Conservation (phyloP, 768 basidiomycete genomes). For the Collybiopsis confluens region DNA sequence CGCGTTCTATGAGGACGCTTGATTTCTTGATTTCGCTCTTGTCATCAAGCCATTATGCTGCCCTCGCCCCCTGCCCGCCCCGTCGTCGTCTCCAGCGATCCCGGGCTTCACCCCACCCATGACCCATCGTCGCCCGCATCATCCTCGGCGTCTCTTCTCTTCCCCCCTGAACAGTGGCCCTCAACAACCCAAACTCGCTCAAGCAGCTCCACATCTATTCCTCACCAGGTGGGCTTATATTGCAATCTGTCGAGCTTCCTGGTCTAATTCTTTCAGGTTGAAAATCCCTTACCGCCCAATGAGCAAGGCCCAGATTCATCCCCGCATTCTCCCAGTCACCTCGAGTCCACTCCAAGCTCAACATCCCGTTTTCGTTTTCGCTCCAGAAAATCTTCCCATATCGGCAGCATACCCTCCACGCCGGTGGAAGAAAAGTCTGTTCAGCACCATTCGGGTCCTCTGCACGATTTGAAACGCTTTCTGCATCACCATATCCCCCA, state of each 20-base stretch:
- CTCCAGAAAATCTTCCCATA: background rate
- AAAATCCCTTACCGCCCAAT: background rate
- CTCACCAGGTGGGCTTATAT: background rate
- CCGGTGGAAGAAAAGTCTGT: constrained; percentile 22
- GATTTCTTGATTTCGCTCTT: background rate
- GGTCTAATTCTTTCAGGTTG: background rate
- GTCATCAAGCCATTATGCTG: constrained; percentile 4
- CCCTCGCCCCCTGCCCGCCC: constrained; percentile 4
- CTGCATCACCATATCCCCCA: constrained; percentile 83
- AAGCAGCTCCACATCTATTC: constrained; percentile 3
- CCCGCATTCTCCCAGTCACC: constrained; percentile 13
- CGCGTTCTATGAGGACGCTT: background rate
- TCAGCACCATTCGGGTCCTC: constrained; percentile 38
- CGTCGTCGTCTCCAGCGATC: background rate
- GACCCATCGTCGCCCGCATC: constrained; percentile 4
- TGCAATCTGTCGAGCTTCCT: background rate
- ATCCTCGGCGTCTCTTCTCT: constrained; percentile 1
- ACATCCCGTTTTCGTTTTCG: constrained; percentile 23
- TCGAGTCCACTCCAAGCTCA: constrained; percentile 11
- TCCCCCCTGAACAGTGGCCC: background rate
- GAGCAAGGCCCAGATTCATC: constrained; percentile 4
- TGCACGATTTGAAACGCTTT: constrained; percentile 93
- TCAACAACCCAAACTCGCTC: background rate
- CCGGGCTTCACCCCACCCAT: background rate
- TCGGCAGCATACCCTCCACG: constrained; percentile 12